These are phyloP conservation scores for Vaccinium vitisidaea DNA, from an alignment of 148 eudicot genomes.

Conservation along the genomic window DNA sequence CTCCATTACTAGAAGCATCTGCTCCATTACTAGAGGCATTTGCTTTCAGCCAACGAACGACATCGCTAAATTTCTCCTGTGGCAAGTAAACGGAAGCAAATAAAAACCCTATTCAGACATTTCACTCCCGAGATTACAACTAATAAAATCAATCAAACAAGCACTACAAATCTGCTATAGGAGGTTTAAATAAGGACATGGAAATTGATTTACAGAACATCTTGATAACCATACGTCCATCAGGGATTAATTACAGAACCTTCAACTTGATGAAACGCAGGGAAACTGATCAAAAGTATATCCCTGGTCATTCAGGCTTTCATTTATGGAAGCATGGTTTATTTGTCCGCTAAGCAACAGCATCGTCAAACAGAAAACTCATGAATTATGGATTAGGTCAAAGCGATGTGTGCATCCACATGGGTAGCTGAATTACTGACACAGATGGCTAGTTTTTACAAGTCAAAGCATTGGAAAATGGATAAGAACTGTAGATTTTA, in stretches of 20 bases:
- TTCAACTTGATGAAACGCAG: neutral
- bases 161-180: neutral
- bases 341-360: neutral
- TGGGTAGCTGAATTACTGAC: neutral
- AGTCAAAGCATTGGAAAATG: slow-evolving; percentile 1
- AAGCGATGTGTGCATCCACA: too few relatives aligned
- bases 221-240: neutral
- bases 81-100: neutral
- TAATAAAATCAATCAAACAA: neutral
- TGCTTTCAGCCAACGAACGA: slow-evolving; percentile 81
- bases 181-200: neutral
- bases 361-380: neutral
- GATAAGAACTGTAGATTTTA: neutral
- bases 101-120: neutral
- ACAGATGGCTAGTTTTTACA: neutral
- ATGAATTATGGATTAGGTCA: neutral
- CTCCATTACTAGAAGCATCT: slow-evolving; percentile 45
- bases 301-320: neutral
- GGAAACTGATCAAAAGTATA: neutral
- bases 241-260: neutral
- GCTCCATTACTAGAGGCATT: slow-evolving; percentile 48
- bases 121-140: neutral
- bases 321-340: neutral
- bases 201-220: neutral
- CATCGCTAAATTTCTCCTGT: slow-evolving; percentile 80